These are phyloP conservation scores for Fennellomyces sp. DNA, from an alignment of 371 early-diverging fungal species.

Conservation along the genomic window DNA sequence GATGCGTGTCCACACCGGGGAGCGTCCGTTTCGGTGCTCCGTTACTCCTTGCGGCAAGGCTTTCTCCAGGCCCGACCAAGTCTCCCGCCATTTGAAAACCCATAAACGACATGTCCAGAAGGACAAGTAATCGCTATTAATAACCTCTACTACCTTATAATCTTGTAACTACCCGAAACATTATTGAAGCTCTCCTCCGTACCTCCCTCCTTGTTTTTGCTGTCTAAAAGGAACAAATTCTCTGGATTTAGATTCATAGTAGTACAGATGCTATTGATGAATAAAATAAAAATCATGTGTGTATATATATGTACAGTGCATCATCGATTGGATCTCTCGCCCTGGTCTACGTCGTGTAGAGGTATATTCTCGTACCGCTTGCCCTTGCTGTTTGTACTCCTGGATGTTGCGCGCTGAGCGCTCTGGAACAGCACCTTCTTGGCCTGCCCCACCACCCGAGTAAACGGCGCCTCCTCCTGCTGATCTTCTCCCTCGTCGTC, in stretches of 20 bases:
- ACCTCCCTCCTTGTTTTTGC: no score
- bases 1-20: conserved; percentile 72
- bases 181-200: no score
- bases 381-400: conserved; percentile 20
- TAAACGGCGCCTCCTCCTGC: conserved; percentile 30
- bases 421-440: conserved; percentile 29
- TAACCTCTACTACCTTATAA: no score
- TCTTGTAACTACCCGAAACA: no score
- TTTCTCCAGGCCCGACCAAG: conserved; percentile 74
- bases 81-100: conserved; percentile 56
- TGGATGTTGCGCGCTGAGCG: conserved; percentile 12
- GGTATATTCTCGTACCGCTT: conserved; percentile 44
- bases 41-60: conserved; percentile 66
- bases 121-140: no score
- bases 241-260: no score
- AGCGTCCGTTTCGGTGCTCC: conserved; percentile 66
- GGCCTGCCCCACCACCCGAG: conserved; percentile 38
- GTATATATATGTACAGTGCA: no score
- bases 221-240: no score
- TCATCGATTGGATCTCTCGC: no score
- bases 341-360: conserved; percentile 19
- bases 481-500: conserved; percentile 8
- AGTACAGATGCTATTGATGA: no score
- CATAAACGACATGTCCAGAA: conserved; percentile 20
- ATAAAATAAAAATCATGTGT: no score